These are phyloP conservation scores for Corymbia maculata DNA, from an alignment of 345 rosid species.

Conservation along the genomic window DNA sequence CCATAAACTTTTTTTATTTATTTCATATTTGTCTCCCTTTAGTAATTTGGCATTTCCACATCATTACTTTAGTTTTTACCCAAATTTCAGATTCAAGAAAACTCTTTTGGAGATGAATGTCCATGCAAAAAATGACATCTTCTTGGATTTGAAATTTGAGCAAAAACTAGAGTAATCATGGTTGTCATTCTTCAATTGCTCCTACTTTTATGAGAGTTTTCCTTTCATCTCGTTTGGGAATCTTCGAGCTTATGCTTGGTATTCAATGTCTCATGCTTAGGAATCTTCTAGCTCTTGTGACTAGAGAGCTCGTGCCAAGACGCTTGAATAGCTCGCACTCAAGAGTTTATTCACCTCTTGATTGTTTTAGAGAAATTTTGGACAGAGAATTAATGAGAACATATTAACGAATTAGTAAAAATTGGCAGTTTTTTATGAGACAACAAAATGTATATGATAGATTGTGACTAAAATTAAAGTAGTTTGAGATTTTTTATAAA, in stretches of 20 bases:
- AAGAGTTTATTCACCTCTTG: no score
- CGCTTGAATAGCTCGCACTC: neutral
- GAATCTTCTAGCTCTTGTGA: neutral
- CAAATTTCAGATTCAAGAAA: neutral
- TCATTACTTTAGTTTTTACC: neutral
- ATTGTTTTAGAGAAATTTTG: neutral
- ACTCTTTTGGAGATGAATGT: neutral
- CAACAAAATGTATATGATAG: no score
- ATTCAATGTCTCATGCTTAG: neutral
- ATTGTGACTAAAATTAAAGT: no score
- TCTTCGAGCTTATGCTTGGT: neutral
- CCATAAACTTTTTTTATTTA: neutral
- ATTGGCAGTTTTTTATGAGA: no score
- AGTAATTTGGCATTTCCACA: neutral
- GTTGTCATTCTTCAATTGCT: no score
- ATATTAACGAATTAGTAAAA: no score
- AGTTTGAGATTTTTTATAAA: no score
- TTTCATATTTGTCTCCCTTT: neutral
- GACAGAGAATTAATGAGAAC: neutral
- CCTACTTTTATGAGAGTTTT: neutral
- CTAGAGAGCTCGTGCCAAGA: no score
- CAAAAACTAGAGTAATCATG: neutral
- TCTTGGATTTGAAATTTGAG: neutral
- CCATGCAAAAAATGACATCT: neutral
- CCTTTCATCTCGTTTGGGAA: fast-evolving